Conservation (phyloP, 805 yeast species). For the Vanderwaltozyma yarrowii region DNA sequence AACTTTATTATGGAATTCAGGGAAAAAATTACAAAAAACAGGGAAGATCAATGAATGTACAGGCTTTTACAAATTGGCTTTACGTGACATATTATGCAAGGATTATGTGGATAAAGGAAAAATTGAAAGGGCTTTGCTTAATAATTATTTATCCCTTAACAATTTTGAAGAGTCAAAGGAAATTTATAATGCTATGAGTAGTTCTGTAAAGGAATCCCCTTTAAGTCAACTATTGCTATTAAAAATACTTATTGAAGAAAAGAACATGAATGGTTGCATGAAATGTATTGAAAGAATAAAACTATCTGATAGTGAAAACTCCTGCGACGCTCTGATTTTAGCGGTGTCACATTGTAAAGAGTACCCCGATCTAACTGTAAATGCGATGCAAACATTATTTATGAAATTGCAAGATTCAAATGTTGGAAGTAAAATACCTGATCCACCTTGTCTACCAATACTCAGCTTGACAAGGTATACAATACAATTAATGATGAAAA, state of each 20-base stretch:
- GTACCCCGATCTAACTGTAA: constrained; percentile 18
- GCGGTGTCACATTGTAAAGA: constrained; percentile 25
- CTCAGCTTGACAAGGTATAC: constrained; percentile 23
- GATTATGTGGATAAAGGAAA: constrained; percentile 28
- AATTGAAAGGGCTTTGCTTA: constrained; percentile 30
- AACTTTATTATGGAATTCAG: constrained; percentile 33
- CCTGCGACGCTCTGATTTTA: constrained; percentile 26
- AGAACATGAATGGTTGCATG: constrained; percentile 9
- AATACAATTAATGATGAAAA: constrained; percentile 24
- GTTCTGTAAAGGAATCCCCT: constrained; percentile 15
- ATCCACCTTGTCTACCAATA: too few relatives aligned
- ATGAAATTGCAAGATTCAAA: constrained; percentile 16
- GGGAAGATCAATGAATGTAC: constrained; percentile 14
- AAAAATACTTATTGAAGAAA: constrained; percentile 11
- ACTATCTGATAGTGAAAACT: constrained; percentile 27
- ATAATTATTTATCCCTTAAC: constrained; percentile 19
- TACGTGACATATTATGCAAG: constrained; percentile 18
- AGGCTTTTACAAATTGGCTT: constrained; percentile 21
- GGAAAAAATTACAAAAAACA: constrained; percentile 24
- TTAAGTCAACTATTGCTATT: constrained; percentile 29
- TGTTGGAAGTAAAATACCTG: too few relatives aligned
- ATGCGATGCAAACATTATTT: constrained; percentile 21
- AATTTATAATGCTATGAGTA: constrained; percentile 18
- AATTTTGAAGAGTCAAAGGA: constrained; percentile 14
- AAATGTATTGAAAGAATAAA: constrained; percentile 28